A percentile compares a stretch with the other conserved stretches of the same genome.
Evolutionary conservation across 202 grass and related monocot species (phyloP).

Genomic region (Schoenoplectus tabernaemontani): DNA sequence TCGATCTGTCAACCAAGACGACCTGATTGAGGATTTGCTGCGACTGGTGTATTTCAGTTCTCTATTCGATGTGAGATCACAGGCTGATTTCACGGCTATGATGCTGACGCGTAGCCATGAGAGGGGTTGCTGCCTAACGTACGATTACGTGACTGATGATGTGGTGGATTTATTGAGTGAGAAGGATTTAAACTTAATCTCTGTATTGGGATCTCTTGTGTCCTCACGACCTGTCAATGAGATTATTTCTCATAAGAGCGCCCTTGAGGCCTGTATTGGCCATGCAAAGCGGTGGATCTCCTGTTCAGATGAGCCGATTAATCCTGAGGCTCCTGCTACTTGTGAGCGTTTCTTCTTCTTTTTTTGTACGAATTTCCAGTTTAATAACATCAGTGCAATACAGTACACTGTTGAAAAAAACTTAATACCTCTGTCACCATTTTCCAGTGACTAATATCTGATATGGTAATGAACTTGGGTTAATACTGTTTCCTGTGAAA

Average conservation of each 20-base stretch:
- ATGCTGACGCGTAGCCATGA: constrained; percentile 73
- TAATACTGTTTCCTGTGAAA: background rate
- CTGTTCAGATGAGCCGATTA: constrained; percentile 47
- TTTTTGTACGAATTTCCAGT: background rate
- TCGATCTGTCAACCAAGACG: constrained; percentile 12
- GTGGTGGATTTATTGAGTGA: constrained; percentile 60
- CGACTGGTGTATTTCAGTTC: constrained; percentile 71
- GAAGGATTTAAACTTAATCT: constrained; percentile 56
- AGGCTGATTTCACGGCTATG: constrained; percentile 57
- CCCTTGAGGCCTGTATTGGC: constrained; percentile 54
- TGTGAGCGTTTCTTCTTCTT: constrained; percentile 34
- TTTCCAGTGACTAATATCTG: background rate
- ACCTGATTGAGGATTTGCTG: constrained; percentile 56
- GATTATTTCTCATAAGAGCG: constrained; percentile 62
- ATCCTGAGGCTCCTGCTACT: constrained; percentile 43
- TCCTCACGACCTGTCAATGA: constrained; percentile 55
- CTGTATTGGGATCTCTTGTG: constrained; percentile 43
- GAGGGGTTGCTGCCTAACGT: constrained; percentile 78
- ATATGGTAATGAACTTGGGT: background rate
- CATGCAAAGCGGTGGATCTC: constrained; percentile 69
- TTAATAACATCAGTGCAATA: background rate
- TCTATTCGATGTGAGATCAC: constrained; percentile 71
- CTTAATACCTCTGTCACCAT: background rate
- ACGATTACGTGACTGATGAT: constrained; percentile 86
- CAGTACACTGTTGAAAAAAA: background rate